Evolutionary conservation across 495 filamentous ascomycete genomes (phyloP), one percentile per base, ranked within the genome.

Genomic region (Tuber borchii): DNA sequence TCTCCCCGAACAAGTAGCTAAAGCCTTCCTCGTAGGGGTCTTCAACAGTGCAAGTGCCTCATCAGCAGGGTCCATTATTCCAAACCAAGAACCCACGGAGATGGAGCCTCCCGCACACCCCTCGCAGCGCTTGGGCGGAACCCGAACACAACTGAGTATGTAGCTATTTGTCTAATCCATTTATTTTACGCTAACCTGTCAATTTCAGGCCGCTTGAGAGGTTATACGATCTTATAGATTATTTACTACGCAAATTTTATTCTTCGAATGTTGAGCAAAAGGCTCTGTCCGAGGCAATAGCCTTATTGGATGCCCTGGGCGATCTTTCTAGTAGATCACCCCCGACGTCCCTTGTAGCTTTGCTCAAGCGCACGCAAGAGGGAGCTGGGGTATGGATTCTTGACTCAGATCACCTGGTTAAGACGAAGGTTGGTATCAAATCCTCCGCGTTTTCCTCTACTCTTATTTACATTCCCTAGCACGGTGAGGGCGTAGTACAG

Each of bases 341-440:
- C 2, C 68, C 82, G 1, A 77, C 80, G 5, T 78, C 84, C 26
- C 75, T 84, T 3, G 78, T 75, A 12, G 73, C 76, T 7, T 81
- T 87, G 22, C 79, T 92, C n/a, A 80, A 84, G 14, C 86, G 85
- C 56, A 80, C 90, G n/a, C 91, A 93, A 80, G 83, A 85, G 48
- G 90, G 90, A 2, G 78, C 93, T 45, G 79, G 85, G 6, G 76
- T 85, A 9, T 93, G 91, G 90, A 83, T 93, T 45, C 84, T 85
- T 72, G 92, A 93, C 77, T 69, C 78, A 1, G 84, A 84, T 20
- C 80, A 74, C 22, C 48, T 83, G 0, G 34, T 83, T 22, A 42
- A 44, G 45, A 56, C 46, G 68, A 82, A 82, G 72, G 75, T 44
- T n/a, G 43, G 42, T 70, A 46, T 40, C n/a, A 34, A 39, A 12